phyloP scores from a whole-genome alignment of 2,329 filamentous ascomycete species.

The Penicillium palitans region DNA sequence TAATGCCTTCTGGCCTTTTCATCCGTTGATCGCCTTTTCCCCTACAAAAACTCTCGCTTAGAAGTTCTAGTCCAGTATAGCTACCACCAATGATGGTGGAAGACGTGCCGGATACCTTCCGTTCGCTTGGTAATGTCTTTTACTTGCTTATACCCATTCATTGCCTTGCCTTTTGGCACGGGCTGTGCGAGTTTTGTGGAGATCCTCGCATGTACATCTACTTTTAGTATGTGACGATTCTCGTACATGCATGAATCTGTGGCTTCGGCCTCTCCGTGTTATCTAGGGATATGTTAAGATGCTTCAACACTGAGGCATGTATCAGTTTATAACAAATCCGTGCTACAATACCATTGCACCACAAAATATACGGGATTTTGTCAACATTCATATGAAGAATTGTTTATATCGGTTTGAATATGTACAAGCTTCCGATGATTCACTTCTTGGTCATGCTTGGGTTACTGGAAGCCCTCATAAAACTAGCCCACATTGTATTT shows the following conservation, averaged over 20 bases:
- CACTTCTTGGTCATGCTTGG: neutral
- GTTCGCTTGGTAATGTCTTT: neutral
- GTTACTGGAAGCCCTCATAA: neutral
- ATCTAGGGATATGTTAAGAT: neutral
- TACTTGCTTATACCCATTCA: conserved; percentile 5
- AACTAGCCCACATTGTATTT: neutral
- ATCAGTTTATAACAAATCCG: neutral
- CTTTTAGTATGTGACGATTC: neutral
- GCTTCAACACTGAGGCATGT: too few relatives aligned
- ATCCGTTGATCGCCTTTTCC: neutral
- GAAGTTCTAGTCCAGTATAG: neutral
- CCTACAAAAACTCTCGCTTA: neutral
- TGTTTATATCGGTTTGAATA: neutral
- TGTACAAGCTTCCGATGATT: neutral
- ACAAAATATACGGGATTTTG: neutral
- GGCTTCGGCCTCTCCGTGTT: neutral
- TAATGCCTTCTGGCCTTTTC: neutral
- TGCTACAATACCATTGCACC: neutral
- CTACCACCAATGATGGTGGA: neutral
- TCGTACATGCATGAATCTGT: neutral
- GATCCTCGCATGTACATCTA: neutral
- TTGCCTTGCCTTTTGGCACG: neutral
- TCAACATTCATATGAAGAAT: neutral
- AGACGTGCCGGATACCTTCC: neutral
- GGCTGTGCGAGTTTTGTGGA: neutral